phyloP scores from a whole-genome alignment of 176 grass and related monocot genomes.

The Metroxylon sagu region DNA sequence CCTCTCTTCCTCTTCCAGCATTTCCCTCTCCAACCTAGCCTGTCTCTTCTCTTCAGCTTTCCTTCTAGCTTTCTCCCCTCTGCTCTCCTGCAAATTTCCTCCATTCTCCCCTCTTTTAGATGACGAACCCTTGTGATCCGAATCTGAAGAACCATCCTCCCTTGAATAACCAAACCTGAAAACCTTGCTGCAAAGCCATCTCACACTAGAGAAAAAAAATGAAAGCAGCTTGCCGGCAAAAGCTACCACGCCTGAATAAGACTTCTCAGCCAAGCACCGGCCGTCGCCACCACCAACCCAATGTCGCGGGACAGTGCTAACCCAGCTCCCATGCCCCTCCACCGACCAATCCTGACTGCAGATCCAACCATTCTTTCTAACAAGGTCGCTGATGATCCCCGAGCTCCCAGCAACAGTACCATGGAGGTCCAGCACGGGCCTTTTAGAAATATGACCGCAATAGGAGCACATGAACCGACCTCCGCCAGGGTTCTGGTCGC shows the following conservation, averaged over 20 bases:
- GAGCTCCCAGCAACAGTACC: conserved; percentile 15
- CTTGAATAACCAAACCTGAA: conserved; percentile 47
- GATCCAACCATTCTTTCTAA: conserved; percentile 45
- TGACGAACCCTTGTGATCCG: conserved; percentile 26
- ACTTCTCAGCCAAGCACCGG: conserved; percentile 30
- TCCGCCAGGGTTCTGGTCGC: conserved; percentile 84
- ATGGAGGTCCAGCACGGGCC: conserved; percentile 64
- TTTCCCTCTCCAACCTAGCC: conserved; percentile 78
- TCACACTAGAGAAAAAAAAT: conserved; percentile 15
- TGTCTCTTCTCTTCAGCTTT: conserved; percentile 89
- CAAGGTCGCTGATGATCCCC: conserved; percentile 2
- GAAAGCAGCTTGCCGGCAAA: conserved; percentile 37
- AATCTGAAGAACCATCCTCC: conserved; percentile 24
- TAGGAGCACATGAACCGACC: conserved; percentile 94
- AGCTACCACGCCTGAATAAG: conserved; percentile 18
- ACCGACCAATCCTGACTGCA: conserved; percentile 60
- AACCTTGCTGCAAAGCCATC: conserved; percentile 48
- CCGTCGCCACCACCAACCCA: conserved; percentile 27
- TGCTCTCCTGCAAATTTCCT: conserved; percentile 58
- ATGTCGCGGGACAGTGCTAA: conserved; percentile 13
- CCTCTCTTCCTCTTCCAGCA: conserved; percentile 92
- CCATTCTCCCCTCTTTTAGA: conserved; percentile 54
- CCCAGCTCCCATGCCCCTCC: conserved; percentile 28
- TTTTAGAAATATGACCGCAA: conserved; percentile 85
- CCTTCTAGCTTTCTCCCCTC: conserved; percentile 60